These are phyloP conservation scores for Oryza nivara DNA, from an alignment of 176 grass and related monocot genomes.

Conservation along the genomic window DNA sequence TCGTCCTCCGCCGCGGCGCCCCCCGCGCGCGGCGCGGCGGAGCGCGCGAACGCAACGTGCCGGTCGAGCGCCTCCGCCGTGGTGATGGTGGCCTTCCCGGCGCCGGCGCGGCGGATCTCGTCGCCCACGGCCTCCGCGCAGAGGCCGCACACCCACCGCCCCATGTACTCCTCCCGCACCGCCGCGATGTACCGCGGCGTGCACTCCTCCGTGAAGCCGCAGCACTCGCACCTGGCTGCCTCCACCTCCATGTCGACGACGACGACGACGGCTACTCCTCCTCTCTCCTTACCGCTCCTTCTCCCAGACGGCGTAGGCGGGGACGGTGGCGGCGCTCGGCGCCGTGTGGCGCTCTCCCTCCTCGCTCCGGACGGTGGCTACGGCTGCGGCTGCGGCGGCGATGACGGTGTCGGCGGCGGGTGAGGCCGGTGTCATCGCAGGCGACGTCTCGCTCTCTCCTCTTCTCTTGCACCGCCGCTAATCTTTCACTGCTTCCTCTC, in stretches of 20 bases:
- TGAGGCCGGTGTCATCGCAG: conserved; percentile 67
- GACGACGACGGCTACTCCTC: no score
- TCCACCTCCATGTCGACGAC: conserved; percentile 56
- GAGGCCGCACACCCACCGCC: conserved; percentile 79
- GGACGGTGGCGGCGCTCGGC: conserved; percentile 45
- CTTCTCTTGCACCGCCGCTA: not conserved
- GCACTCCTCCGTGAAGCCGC: conserved; percentile 89
- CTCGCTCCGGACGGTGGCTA: conserved; percentile 15
- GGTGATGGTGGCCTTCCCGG: conserved; percentile 50
- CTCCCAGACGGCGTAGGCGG: conserved; percentile 72
- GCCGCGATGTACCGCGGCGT: conserved; percentile 74
- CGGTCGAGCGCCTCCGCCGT: conserved; percentile 79
- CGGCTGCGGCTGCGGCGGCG: not conserved
- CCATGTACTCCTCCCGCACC: conserved; percentile 57
- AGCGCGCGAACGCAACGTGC: conserved; percentile 58
- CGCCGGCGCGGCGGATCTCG: conserved; percentile 67
- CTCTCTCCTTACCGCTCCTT: conserved; percentile 64
- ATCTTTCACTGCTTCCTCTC: not conserved
- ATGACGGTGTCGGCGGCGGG: conserved; percentile 20
- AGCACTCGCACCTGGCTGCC: conserved; percentile 66
- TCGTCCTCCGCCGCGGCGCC: conserved; percentile 44
- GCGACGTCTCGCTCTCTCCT: conserved; percentile 33
- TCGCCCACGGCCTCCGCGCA: conserved; percentile 74
- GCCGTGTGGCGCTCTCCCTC: conserved; percentile 38
- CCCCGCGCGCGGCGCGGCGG: conserved; percentile 13